phyloP scores from a whole-genome alignment of 352 stramenopile species.

The Phytophthora europaea region DNA sequence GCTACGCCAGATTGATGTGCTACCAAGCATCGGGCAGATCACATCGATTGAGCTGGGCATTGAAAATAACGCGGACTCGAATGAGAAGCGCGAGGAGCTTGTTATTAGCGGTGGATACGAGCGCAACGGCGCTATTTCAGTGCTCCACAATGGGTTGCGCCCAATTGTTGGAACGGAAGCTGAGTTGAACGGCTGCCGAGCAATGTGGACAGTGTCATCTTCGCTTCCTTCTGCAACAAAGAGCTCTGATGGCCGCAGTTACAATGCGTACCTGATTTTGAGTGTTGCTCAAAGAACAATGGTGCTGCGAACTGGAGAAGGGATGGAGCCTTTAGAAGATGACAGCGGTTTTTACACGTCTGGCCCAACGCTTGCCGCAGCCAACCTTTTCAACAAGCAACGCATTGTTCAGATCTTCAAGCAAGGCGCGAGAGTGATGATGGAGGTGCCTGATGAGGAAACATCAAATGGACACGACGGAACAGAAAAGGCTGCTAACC shows the following conservation, averaged over 20 bases:
- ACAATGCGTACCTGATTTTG: slow-evolving; percentile 86
- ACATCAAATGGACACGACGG: slow-evolving; percentile 33
- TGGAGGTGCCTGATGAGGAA: slow-evolving; percentile 63
- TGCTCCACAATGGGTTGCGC: slow-evolving; percentile 82
- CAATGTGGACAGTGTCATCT: slow-evolving; percentile 89
- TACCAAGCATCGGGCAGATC: slow-evolving; percentile 84
- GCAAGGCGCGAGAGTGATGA: slow-evolving; percentile 86
- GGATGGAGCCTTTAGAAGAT: slow-evolving; percentile 86
- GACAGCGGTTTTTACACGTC: slow-evolving; percentile 89
- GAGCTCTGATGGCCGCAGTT: slow-evolving; percentile 62
- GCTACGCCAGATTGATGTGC: slow-evolving; percentile 70
- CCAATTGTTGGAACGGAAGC: slow-evolving; percentile 88
- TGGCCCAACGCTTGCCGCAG: slow-evolving; percentile 77
- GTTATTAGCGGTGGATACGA: slow-evolving; percentile 80
- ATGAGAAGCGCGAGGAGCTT: slow-evolving; percentile 82
- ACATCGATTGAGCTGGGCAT: slow-evolving; percentile 85
- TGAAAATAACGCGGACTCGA: slow-evolving; percentile 80
- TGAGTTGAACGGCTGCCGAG: slow-evolving; percentile 82
- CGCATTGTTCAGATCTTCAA: slow-evolving; percentile 91
- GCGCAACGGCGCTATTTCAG: slow-evolving; percentile 72
- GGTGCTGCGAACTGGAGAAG: slow-evolving; percentile 87
- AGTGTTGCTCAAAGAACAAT: slow-evolving; percentile 87
- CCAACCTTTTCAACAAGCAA: slow-evolving; percentile 85
- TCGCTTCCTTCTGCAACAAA: slow-evolving; percentile 56
- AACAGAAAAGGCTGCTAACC: slow-evolving; percentile 12